Evolutionary conservation across 2,329 filamentous ascomycete genomes (phyloP), one percentile per base, ranked within the genome.

Genomic region (Calonectria fujianensis): DNA sequence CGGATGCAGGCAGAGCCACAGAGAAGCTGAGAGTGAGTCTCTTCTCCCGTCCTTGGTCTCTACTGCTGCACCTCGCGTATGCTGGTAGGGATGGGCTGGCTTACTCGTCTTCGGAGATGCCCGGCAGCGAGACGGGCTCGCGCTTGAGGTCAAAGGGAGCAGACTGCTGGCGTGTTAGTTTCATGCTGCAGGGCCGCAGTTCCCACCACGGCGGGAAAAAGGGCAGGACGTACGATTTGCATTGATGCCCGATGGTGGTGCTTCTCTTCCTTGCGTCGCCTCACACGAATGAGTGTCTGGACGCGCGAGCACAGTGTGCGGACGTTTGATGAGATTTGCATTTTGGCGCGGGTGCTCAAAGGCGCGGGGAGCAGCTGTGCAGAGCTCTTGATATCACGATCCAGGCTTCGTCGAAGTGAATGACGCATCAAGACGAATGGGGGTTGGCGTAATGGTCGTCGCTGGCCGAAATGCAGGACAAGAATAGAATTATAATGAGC

Each of bases 71-170:
- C 35, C 39, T 64, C 27, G 29, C 20, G 39, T n/a, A 45, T 31
- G 32, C 35, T 52, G 29, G 61, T 35, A 14, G 52, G 29, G 63
- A 69, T 32, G 54, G 37, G 37, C 51, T 50, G 8, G 85, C 90
- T 83, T 87, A 92, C 90, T 93, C 90, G 78, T 92, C 89, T 76
- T 91, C 87, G 59, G 89, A 89, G 52, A 92, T 85, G 50, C 91
- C 91, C 3, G 90, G 90, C 18, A 92, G 84, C 54, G 83, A 84
- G 51, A 89, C 85, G n/a, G 86, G 84, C 80, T 91, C 89, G 73
- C 87, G 88, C 80, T 89, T 89, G 80, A 92, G 89, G 81, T 92
- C 87, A 83, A 90, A 93, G 0, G 91, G 91, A 13, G 88, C 87
- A 65, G 90, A 92, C 91, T 92, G 74, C n/a, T 54, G 31, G n/a